These are phyloP conservation scores for Podochytrium sp. DNA, from an alignment of 192 early-diverging fungal genomes.

Conservation along the genomic window DNA sequence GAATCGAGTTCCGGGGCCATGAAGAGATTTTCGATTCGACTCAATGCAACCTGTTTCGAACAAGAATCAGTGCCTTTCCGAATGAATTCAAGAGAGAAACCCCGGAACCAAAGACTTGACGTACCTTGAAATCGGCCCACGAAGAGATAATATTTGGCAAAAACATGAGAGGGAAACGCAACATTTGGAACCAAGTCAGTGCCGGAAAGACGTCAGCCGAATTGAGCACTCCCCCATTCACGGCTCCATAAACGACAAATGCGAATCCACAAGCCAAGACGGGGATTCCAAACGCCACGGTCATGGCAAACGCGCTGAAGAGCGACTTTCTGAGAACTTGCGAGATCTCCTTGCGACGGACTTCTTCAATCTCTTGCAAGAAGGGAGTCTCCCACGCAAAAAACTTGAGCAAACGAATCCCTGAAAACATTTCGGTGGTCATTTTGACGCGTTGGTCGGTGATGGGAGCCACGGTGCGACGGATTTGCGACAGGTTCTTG, in stretches of 20 bases:
- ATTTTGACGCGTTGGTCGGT: conserved; percentile 77
- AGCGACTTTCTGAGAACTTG: conserved; percentile 43
- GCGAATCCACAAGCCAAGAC: conserved; percentile 45
- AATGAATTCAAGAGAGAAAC: too few relatives aligned
- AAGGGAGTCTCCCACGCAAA: conserved; percentile 74
- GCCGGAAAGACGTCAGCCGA: conserved; percentile 49
- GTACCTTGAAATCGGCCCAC: conserved; percentile 52
- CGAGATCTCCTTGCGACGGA: conserved; percentile 48
- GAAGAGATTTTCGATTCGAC: conserved; percentile 54
- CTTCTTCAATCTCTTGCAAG: conserved; percentile 62
- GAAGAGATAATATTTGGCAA: conserved; percentile 49
- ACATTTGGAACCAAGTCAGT: conserved; percentile 28
- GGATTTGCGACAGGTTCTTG: conserved; percentile 40
- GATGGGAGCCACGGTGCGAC: conserved; percentile 55
- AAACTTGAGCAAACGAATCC: conserved; percentile 79
- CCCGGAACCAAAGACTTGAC: too few relatives aligned
- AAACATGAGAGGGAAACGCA: conserved; percentile 61
- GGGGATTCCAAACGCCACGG: conserved; percentile 56
- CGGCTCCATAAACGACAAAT: conserved; percentile 50
- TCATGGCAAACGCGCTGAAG: conserved; percentile 47
- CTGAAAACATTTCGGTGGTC: conserved; percentile 68
- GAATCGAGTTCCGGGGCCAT: conserved; percentile 64
- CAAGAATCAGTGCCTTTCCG: too few relatives aligned
- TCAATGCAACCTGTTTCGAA: conserved; percentile 55
- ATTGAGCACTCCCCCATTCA: conserved; percentile 30